Evolutionary conservation across 345 rosid genomes (phyloP), one percentile per base, ranked within the genome.

Genomic region (Lepidium aucheri): DNA sequence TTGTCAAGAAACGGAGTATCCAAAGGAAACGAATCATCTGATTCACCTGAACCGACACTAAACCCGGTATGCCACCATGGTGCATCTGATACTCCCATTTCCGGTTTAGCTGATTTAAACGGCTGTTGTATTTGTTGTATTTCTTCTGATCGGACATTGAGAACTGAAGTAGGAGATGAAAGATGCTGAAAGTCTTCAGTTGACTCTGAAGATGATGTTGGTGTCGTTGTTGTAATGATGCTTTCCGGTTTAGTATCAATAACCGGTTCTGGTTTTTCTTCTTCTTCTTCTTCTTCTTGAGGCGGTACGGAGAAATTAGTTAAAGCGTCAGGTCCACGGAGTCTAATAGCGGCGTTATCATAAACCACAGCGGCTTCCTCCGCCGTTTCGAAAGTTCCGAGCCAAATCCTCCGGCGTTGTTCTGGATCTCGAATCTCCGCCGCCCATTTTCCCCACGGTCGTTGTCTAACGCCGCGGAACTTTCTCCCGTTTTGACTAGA

Each of bases 401-500:
- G 69, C 98, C 98, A 93, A 10, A 93, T 70, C 77, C 98, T 76
- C 15, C 79, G 85, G 4, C 91, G 87, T 52, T 77, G 79, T n/a
- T 74, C 86, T 0, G 98, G 98, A 84, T 92, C 98, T n/a, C 98
- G 81, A 73, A 92, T 92, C 87, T 92, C 98, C 6, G 98, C 98
- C 2, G 98, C 98, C 96, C 97, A 92, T 79, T 92, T 92, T 0
- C 98, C 98, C 98, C 98, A 92, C 0, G 98, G 98, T 71, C 98
- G 78, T 72, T 85, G 95, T 53, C 98, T 68, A 2, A 92, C 98
- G 4, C 98, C 98, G 0, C 98, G 84, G 56, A 76, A 92, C 87
- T 92, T 92, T 72, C 72, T 92, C 17, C 65, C 75, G 34, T 68
- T 72, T 69, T 53, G 65, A 18, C 61, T 65, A 5, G 73, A 33